Conservation (phyloP, 768 basidiomycete species). For the Obba rivulosa region DNA sequence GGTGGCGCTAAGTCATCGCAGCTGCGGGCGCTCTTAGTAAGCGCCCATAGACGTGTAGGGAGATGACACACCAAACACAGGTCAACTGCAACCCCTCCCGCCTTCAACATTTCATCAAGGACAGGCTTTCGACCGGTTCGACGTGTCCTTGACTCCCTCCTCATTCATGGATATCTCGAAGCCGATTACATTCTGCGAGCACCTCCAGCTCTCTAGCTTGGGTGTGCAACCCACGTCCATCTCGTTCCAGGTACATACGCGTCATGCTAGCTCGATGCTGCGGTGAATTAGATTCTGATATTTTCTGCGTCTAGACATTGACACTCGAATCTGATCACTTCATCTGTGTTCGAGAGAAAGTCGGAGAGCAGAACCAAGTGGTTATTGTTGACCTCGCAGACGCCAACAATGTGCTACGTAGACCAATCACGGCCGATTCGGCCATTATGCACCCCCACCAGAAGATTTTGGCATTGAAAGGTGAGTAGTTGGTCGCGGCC, state of each 20-base stretch:
- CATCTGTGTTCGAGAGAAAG: slow-evolving; percentile 95
- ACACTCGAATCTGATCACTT: slow-evolving; percentile 98
- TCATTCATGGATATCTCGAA: slow-evolving; percentile 40
- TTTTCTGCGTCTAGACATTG: slow-evolving; percentile 54
- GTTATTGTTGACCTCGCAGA: slow-evolving; percentile 98
- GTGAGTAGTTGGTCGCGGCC: slow-evolving; percentile 33
- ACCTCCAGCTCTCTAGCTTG: slow-evolving; percentile 90
- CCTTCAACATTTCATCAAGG: slow-evolving; percentile 13
- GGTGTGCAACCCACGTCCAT: slow-evolving; percentile 96
- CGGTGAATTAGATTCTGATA: background rate
- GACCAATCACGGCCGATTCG: slow-evolving; percentile 96
- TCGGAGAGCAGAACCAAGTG: slow-evolving; percentile 93
- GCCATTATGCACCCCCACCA: slow-evolving; percentile 97
- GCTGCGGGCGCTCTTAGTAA: background rate
- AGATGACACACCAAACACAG: slow-evolving; percentile 12
- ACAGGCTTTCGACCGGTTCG: slow-evolving; percentile 20
- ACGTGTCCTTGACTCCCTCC: slow-evolving; percentile 19
- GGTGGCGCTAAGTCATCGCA: too few species aligned
- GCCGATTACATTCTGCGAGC: slow-evolving; percentile 87
- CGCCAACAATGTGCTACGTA: slow-evolving; percentile 93
- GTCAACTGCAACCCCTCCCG: slow-evolving; percentile 10
- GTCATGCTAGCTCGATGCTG: slow-evolving; percentile 22
- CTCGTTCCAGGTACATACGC: slow-evolving; percentile 80
- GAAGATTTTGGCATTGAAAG: slow-evolving; percentile 95
- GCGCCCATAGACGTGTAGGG: background rate